These are phyloP conservation scores for Pythium coloratum DNA, from an alignment of 352 stramenopile genomes.

Conservation along the genomic window DNA sequence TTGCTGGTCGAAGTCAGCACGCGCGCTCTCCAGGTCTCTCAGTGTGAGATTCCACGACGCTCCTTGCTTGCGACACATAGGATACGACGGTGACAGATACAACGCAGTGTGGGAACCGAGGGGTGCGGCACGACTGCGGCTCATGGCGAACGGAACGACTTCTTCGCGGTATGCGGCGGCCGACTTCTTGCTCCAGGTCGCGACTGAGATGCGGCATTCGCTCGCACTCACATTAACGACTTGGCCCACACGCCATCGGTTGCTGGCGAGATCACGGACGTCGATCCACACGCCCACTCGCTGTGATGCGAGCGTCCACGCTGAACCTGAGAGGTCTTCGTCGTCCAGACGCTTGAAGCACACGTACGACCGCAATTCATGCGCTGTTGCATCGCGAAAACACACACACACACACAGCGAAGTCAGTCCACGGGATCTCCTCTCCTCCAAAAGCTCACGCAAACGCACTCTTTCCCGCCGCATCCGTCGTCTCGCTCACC, in stretches of 20 bases:
- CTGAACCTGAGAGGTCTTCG: slow-evolving; percentile 67
- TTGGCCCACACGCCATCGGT: slow-evolving; percentile 76
- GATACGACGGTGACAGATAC: slow-evolving; percentile 80
- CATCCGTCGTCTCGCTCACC: slow-evolving; percentile 33
- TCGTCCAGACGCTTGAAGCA: slow-evolving; percentile 64
- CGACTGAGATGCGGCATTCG: slow-evolving; percentile 72
- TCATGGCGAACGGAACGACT: slow-evolving; percentile 56
- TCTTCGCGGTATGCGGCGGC: slow-evolving; percentile 52
- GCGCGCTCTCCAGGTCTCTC: slow-evolving; percentile 63
- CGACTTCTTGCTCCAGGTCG: slow-evolving; percentile 55
- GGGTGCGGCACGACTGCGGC: slow-evolving; percentile 65
- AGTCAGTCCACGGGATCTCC: background rate
- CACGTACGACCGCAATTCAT: slow-evolving; percentile 65
- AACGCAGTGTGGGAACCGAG: slow-evolving; percentile 74
- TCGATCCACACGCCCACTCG: slow-evolving; percentile 81
- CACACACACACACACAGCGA: slow-evolving; percentile 1
- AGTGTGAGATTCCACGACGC: slow-evolving; percentile 62
- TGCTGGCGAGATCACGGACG: slow-evolving; percentile 72
- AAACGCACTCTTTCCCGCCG: slow-evolving; percentile 35
- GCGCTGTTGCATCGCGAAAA: slow-evolving; percentile 30
- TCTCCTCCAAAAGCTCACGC: background rate
- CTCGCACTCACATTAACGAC: slow-evolving; percentile 61
- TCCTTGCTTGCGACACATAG: slow-evolving; percentile 71
- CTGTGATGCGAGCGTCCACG: slow-evolving; percentile 71
- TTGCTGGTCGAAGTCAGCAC: slow-evolving; percentile 67